Evolutionary conservation across 441 rosid species (phyloP), one percentile per base, ranked within the genome.

Genomic region (Iberis amara): DNA sequence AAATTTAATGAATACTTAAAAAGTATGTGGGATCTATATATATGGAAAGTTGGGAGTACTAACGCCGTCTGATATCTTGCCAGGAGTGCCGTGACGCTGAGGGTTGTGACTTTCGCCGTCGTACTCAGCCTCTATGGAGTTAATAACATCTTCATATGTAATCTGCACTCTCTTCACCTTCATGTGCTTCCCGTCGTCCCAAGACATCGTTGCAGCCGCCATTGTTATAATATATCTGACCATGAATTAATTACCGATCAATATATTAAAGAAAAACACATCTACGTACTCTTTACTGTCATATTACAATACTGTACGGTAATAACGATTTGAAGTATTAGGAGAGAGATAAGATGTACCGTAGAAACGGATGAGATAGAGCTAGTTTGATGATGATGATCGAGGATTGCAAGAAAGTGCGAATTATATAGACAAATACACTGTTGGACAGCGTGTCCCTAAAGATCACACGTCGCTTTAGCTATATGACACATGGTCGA

Each of bases 131-230:
- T 64, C 68, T 48, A 64, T 49, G 57, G 62, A 64, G 12, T 64
- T 64, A 40, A 64, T 64, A 8, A 64, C 69, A 57, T 64, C 63
- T 56, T 57, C 69, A 30, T 64, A 64, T 43, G 69, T 64, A 49
- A 64, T 2, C 2, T 57, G 58, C 12, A 64, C 69, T 41, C 52
- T 64, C 13, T 64, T 57, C 63, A 64, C 69, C 63, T 39, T 64
- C 59, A 51, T 64, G 47, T 64, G 69, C 58, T 3, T 64, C 43
- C 69, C 69, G 7, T 64, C 69, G 37, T 57, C 69, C 69, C 69
- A 57, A 36, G 69, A 64, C 69, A 57, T 64, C 13, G 62, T 64
- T 56, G 68, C 56, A 5, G 68, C 56, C 56, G 68, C 68, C 68
- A 63, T 63, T 42, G 7, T 14, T 40, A 26, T 46, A 1, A 18